Evolutionary conservation across 345 rosid genomes (phyloP).

Genomic region (Lumnitzera racemosa): DNA sequence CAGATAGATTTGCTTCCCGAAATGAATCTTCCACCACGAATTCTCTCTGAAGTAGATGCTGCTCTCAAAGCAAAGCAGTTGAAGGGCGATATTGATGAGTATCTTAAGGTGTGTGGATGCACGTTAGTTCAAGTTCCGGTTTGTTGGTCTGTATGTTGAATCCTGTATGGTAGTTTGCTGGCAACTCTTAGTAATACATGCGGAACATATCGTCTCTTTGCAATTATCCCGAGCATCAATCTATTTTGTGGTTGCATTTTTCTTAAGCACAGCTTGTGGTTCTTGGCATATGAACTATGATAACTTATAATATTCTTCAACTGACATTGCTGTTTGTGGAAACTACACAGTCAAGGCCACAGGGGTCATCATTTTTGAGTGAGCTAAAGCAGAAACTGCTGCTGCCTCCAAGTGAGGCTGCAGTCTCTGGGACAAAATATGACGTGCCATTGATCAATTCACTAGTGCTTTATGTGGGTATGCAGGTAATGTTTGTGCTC

Average conservation of each 20-base stretch:
- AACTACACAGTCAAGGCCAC: constrained; percentile 57
- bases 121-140: neutral
- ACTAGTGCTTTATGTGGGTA: constrained; percentile 92
- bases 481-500: constrained; percentile 57
- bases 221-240: neutral
- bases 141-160: neutral
- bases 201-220: neutral
- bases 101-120: constrained; percentile 55
- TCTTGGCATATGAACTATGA: too few relatives aligned
- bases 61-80: constrained; percentile 72
- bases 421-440: constrained; percentile 81
- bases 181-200: neutral
- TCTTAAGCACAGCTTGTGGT: too few relatives aligned
- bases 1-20: constrained; percentile 97
- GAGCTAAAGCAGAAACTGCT: constrained; percentile 82
- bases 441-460: constrained; percentile 90
- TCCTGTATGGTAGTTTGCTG: neutral
- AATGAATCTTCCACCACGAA: constrained; percentile 71
- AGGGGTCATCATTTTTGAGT: constrained; percentile 59
- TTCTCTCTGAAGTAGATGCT: constrained; percentile 89
- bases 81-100: constrained; percentile 88
- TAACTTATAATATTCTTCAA: neutral
- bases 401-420: constrained; percentile 67
- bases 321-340: neutral
- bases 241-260: neutral